phyloP scores from a whole-genome alignment of 2,329 filamentous ascomycete genomes.

The Colletotrichum sp. region DNA sequence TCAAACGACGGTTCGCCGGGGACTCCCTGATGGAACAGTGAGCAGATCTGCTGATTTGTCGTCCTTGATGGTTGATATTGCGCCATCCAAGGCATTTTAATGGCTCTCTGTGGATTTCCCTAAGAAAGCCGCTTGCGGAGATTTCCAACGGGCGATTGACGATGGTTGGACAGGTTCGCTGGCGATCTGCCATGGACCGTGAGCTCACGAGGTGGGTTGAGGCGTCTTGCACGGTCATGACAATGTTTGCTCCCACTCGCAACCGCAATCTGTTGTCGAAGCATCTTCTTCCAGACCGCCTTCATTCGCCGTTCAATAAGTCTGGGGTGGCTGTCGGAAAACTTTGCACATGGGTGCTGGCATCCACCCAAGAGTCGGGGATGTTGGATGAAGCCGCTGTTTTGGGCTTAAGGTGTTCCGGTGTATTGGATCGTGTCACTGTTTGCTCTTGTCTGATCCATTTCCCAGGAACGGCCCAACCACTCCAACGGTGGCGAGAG shows the following conservation, averaged over 20 bases:
- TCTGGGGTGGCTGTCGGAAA: constrained; percentile 1
- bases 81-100: constrained; percentile 13
- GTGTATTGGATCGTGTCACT: constrained; percentile 16
- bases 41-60: constrained; percentile 8
- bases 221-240: neutral
- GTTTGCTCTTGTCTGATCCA: constrained; percentile 9
- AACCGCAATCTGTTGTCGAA: neutral
- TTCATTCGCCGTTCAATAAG: neutral
- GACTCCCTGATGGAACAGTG: neutral
- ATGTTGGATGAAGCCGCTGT: constrained; percentile 1
- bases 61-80: constrained; percentile 17
- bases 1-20: constrained; percentile 15
- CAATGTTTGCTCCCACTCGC: neutral
- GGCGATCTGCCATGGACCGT: neutral
- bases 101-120: constrained; percentile 1
- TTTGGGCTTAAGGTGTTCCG: constrained; percentile 21
- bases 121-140: neutral
- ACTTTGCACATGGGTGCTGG: neutral
- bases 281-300: neutral
- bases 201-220: constrained; percentile 1
- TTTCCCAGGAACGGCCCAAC: constrained; percentile 18
- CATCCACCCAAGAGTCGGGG: constrained; percentile 6
- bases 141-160: neutral
- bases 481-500: constrained; percentile 19
- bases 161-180: neutral